Evolutionary conservation across 139 green algal species (phyloP).

Genomic region (Desmodesmus armatus): DNA sequence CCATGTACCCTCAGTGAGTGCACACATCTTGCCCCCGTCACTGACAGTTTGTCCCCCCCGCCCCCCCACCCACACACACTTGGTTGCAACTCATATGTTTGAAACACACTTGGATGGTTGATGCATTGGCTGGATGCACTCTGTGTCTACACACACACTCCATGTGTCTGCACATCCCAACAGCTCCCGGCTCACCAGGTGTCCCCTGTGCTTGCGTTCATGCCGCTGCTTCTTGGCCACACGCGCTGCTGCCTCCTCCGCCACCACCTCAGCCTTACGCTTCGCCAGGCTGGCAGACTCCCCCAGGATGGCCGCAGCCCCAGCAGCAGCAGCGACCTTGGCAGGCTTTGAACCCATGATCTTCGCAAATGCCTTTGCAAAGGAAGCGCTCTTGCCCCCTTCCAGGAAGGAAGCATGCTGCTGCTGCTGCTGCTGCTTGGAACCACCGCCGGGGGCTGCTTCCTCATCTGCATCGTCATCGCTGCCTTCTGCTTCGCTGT

Average conservation of each 20-base stretch:
- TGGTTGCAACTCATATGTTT: background rate
- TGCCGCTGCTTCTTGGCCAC: constrained; percentile 62
- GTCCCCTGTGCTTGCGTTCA: constrained; percentile 74
- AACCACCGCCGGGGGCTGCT: too few relatives aligned
- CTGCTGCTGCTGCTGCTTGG: constrained; percentile 21
- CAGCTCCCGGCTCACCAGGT: constrained; percentile 60
- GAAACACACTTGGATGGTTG: too few relatives aligned
- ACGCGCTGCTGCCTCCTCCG: constrained; percentile 53
- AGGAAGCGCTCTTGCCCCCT: constrained; percentile 72
- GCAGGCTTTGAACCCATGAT: constrained; percentile 61
- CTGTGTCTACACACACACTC: background rate
- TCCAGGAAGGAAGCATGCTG: constrained; percentile 55
- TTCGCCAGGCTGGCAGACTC: constrained; percentile 61
- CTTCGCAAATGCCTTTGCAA: constrained; percentile 82
- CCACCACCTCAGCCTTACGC: constrained; percentile 66
- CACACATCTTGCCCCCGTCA: too few relatives aligned
- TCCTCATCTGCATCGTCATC: constrained; percentile 31
- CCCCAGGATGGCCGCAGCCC: constrained; percentile 43
- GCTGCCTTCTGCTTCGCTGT: constrained; percentile 27
- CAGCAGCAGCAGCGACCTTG: constrained; percentile 30
- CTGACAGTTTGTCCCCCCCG: background rate
- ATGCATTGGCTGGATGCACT: too few relatives aligned
- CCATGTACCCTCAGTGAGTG: too few relatives aligned
- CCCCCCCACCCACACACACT: too few relatives aligned
- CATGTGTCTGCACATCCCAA: background rate